phyloP scores from a whole-genome alignment of 148 eudicot species.

The Nyssa sinensis region DNA sequence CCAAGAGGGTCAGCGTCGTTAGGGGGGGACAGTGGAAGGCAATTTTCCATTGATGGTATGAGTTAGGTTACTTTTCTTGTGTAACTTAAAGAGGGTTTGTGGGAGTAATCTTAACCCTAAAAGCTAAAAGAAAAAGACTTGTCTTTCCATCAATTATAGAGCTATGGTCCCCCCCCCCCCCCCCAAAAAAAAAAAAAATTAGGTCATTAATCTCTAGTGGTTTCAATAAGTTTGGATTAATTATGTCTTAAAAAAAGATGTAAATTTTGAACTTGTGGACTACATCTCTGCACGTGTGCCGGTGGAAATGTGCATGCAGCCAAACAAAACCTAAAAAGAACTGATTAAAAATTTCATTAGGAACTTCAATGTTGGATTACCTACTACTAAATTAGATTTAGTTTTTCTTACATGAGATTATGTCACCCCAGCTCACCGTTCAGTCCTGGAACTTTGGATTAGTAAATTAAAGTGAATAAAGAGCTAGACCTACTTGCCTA shows the following conservation, averaged over 20 bases:
- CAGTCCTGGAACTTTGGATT: not conserved
- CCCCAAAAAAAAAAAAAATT: too few species aligned
- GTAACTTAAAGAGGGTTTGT: not conserved
- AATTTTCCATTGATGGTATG: slow-evolving; percentile 7
- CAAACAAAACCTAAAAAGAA: slow-evolving; percentile 36
- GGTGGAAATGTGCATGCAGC: slow-evolving; percentile 27
- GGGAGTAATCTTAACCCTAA: slow-evolving; percentile 3
- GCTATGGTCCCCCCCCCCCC: slow-evolving; percentile 26
- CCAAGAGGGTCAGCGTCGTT: not conserved
- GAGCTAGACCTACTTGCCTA: not conserved
- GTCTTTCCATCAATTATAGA: slow-evolving; percentile 9
- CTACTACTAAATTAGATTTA: slow-evolving; percentile 15
- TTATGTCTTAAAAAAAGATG: not conserved
- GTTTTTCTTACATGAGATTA: not conserved
- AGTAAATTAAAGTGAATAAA: not conserved
- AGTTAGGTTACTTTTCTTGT: slow-evolving; percentile 11
- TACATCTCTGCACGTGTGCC: slow-evolving; percentile 23
- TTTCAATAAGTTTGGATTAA: slow-evolving; percentile 20
- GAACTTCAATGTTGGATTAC: slow-evolving; percentile 14
- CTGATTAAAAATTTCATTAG: not conserved
- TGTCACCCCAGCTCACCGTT: not conserved
- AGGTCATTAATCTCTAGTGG: slow-evolving; percentile 22
- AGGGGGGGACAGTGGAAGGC: slow-evolving; percentile 8
- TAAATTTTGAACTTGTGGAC: slow-evolving; percentile 23
- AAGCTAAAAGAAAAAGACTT: slow-evolving; percentile 13